These are phyloP conservation scores for Mollisiaceae sp. DNA, from an alignment of 2,329 filamentous ascomycete species.

Conservation along the genomic window DNA sequence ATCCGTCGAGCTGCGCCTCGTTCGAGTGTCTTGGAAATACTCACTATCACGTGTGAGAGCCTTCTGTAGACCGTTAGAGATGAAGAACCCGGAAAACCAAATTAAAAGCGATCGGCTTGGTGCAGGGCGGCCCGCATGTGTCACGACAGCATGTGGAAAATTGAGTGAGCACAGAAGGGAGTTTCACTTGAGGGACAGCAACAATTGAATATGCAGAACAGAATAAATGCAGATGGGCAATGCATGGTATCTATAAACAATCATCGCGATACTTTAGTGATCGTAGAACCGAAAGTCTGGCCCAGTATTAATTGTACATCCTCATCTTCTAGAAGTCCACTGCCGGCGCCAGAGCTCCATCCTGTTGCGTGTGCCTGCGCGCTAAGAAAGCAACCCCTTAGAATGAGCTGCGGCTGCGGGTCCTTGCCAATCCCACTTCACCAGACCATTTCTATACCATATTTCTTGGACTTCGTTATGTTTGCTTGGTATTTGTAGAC, in stretches of 20 bases:
- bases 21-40: constrained; percentile 13
- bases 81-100: not conserved
- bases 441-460: constrained; percentile 15
- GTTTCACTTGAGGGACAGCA: not conserved
- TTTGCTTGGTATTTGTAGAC: constrained; percentile 15
- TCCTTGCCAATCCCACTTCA: constrained; percentile 10
- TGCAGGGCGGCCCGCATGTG: not conserved
- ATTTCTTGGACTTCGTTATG: not conserved
- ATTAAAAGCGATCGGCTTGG: constrained; percentile 4
- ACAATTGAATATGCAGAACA: not conserved
- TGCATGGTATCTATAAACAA: not conserved
- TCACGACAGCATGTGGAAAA: constrained; percentile 2
- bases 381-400: constrained; percentile 8
- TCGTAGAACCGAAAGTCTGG: not conserved
- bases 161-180: not conserved
- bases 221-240: not conserved
- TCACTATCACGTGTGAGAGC: constrained; percentile 8
- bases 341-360: not conserved
- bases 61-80: not conserved
- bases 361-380: constrained; percentile 14
- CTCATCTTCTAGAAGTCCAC: constrained; percentile 17
- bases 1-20: constrained; percentile 20
- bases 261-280: not conserved
- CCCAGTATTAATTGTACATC: constrained; percentile 22
- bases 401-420: constrained; percentile 12